A percentile compares a stretch with the other conserved stretches of the same genome.
phyloP scores from a whole-genome alignment of 495 filamentous ascomycete species.

The Lindgomyces ingoldianus region DNA sequence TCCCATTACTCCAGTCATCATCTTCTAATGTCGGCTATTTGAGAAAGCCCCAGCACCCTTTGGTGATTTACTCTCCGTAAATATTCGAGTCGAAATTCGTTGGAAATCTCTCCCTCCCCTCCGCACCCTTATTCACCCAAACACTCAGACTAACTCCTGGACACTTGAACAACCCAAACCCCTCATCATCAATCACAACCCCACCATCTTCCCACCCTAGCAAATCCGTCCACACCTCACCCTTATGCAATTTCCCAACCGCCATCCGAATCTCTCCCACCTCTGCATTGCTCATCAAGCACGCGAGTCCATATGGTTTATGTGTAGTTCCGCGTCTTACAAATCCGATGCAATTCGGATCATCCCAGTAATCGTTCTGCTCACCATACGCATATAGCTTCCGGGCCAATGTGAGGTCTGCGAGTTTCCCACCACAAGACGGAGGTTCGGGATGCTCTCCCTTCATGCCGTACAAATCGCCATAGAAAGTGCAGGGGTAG shows the following conservation, averaged over 20 bases:
- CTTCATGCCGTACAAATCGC: constrained; percentile 71
- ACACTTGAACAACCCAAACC: constrained; percentile 41
- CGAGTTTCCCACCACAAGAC: constrained; percentile 60
- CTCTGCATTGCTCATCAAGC: constrained; percentile 42
- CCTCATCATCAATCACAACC: constrained; percentile 44
- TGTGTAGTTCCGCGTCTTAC: constrained; percentile 58
- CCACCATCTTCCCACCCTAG: constrained; percentile 38
- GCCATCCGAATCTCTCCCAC: constrained; percentile 39
- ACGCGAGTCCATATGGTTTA: constrained; percentile 38
- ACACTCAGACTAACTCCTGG: constrained; percentile 38
- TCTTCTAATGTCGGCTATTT: too few species aligned
- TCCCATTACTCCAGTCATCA: too few species aligned
- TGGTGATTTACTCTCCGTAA: constrained; percentile 34
- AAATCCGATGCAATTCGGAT: constrained; percentile 68
- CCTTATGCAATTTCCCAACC: constrained; percentile 40
- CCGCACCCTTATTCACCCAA: constrained; percentile 42
- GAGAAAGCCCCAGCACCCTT: too few species aligned
- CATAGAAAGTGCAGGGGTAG: constrained; percentile 73
- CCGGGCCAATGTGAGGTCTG: constrained; percentile 62
- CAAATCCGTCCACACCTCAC: constrained; percentile 44
- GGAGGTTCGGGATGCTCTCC: constrained; percentile 56
- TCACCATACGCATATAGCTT: constrained; percentile 70
- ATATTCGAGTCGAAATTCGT: constrained; percentile 42
- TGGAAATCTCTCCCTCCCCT: constrained; percentile 42
- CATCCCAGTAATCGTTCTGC: constrained; percentile 70